Evolutionary conservation across 75 land plant species (phyloP).

Genomic region (Gnetum montanum): DNA sequence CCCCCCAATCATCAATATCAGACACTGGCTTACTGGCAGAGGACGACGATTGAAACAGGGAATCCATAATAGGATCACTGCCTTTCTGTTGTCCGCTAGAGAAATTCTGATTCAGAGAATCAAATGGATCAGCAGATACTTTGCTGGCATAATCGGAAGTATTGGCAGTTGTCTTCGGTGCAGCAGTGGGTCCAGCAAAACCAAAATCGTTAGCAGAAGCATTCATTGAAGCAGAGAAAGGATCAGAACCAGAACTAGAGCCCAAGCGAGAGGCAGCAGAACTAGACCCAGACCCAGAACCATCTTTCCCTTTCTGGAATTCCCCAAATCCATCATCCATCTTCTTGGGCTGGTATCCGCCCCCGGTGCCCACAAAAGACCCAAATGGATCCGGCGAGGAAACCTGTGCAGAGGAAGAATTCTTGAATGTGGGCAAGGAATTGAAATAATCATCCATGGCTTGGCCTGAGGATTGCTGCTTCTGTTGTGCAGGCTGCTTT

Average conservation of each 20-base stretch:
- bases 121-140: slow-evolving; percentile 22
- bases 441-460: not conserved
- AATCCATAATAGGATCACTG: slow-evolving; percentile 46
- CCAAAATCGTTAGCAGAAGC: slow-evolving; percentile 3
- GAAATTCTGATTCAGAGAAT: not conserved
- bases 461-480: not conserved
- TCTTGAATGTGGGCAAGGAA: slow-evolving; percentile 6
- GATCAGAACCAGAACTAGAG: not conserved
- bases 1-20: slow-evolving; percentile 62
- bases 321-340: slow-evolving; percentile 10
- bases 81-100: slow-evolving; percentile 10
- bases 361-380: slow-evolving; percentile 31
- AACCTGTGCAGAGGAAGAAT: not conserved
- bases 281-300: not conserved
- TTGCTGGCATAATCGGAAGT: too few species aligned
- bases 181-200: not conserved
- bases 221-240: slow-evolving; percentile 12
- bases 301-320: slow-evolving; percentile 4
- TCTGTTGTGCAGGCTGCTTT: slow-evolving; percentile 14
- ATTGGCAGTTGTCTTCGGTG: not conserved
- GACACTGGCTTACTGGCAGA: slow-evolving; percentile 21
- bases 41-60: slow-evolving; percentile 33
- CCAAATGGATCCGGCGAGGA: slow-evolving; percentile 34
- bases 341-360: too few species aligned
- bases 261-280: not conserved